A percentile compares a stretch with the other conserved stretches of the same genome.
phyloP scores from a whole-genome alignment of 768 basidiomycete genomes.

The Psilocybe tampanensis region DNA sequence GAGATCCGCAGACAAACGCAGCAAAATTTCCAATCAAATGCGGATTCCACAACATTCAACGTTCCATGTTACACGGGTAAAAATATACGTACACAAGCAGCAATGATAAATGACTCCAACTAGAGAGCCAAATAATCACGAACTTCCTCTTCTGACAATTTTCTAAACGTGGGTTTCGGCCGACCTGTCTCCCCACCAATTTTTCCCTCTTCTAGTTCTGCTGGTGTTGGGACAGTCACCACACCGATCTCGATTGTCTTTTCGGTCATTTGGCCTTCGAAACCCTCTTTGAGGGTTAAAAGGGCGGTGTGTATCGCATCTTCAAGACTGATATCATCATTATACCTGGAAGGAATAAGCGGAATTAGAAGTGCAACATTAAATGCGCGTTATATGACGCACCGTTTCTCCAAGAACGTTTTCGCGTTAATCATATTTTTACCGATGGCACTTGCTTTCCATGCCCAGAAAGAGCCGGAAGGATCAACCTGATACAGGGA shows the following conservation, averaged over 20 bases:
- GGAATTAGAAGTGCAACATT: conserved; percentile 18
- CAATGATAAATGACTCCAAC: conserved; percentile 20
- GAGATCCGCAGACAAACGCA: conserved; percentile 5
- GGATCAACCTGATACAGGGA: conserved; percentile 99
- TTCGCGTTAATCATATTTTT: conserved; percentile 99
- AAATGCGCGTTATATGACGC: conserved; percentile 29
- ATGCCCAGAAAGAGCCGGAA: conserved; percentile 99
- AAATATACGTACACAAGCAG: conserved; percentile 26
- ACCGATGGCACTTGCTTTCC: conserved; percentile 99
- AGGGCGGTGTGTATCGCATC: conserved; percentile 99
- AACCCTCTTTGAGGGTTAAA: conserved; percentile 96
- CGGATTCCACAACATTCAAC: conserved; percentile 19
- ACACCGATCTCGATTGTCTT: conserved; percentile 99
- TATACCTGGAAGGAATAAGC: conserved; percentile 66
- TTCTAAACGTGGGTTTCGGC: conserved; percentile 89
- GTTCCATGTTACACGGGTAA: conserved; percentile 15
- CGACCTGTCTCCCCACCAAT: conserved; percentile 68
- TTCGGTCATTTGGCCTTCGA: conserved; percentile 99
- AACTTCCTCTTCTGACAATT: conserved; percentile 95
- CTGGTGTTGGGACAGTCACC: conserved; percentile 81
- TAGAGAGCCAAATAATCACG: conserved; percentile 92
- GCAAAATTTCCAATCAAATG: conserved; percentile 9
- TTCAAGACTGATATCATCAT: conserved; percentile 98
- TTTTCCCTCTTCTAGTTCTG: conserved; percentile 71
- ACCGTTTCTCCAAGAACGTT: conserved; percentile 99